Evolutionary conservation across 2,329 filamentous ascomycete species (phyloP).

Genomic region (Apiospora aurea): DNA sequence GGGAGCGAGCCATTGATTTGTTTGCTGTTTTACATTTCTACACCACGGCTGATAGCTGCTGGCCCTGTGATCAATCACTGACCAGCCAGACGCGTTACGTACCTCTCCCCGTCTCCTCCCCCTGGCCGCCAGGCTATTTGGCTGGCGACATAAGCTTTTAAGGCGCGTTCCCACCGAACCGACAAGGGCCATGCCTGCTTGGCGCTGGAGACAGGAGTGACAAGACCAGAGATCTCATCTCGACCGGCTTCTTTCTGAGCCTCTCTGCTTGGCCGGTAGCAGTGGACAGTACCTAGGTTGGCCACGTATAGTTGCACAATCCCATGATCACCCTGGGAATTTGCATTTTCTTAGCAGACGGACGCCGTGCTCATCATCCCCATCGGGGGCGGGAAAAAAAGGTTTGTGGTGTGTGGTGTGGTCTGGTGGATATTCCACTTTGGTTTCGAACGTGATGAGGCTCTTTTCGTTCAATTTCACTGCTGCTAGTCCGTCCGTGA

Average conservation of each 20-base stretch:
- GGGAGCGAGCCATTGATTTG: neutral
- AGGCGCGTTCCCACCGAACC: slow-evolving; percentile 8
- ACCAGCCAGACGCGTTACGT: neutral
- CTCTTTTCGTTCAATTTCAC: slow-evolving; percentile 11
- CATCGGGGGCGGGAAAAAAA: neutral
- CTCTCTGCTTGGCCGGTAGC: slow-evolving; percentile 1
- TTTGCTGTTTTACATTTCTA: neutral
- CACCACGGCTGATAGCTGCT: neutral
- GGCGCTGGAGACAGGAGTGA: neutral
- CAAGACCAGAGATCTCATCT: neutral
- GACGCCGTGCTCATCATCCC: neutral
- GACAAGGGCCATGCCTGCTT: slow-evolving; percentile 18
- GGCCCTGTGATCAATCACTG: neutral
- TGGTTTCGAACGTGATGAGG: slow-evolving; percentile 11
- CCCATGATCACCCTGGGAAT: slow-evolving; percentile 6
- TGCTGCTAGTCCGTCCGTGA: neutral
- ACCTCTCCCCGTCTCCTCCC: neutral
- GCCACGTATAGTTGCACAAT: neutral
- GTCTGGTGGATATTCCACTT: slow-evolving; percentile 9
- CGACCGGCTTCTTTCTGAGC: neutral
- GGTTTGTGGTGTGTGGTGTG: neutral
- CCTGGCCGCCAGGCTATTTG: neutral
- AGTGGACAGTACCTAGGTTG: no score
- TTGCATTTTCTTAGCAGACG: neutral
- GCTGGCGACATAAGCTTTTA: slow-evolving; percentile 12